phyloP scores from a whole-genome alignment of 257 asterid genomes.

The Solanum arcanum region DNA sequence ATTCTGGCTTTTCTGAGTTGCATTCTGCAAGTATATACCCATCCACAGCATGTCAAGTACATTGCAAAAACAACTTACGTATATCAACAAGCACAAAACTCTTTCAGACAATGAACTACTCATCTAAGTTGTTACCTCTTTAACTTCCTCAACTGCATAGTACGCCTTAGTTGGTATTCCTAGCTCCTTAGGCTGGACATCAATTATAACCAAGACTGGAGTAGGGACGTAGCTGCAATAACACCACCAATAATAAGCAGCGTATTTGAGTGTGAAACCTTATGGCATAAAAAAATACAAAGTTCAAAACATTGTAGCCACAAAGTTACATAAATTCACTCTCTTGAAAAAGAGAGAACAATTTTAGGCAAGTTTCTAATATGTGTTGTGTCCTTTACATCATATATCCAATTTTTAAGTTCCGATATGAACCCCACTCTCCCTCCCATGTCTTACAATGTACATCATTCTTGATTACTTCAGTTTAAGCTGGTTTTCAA shows the following conservation, averaged over 20 bases:
- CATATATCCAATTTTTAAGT: not conserved
- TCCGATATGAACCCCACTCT: not conserved
- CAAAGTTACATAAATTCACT: not conserved
- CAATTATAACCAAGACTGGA: conserved; percentile 86
- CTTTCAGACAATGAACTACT: not conserved
- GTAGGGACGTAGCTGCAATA: conserved; percentile 72
- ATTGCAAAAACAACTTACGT: not conserved
- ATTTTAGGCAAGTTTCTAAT: not conserved
- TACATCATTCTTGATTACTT: not conserved
- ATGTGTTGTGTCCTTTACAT: not conserved
- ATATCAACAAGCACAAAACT: not conserved
- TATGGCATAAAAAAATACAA: not conserved
- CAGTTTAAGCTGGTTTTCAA: not conserved
- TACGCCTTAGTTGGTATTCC: conserved; percentile 96
- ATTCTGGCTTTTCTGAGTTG: conserved; percentile 96
- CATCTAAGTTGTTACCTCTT: conserved; percentile 41
- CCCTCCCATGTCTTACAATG: not conserved
- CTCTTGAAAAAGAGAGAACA: not conserved
- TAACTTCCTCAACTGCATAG: conserved; percentile 95
- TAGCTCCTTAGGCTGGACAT: conserved; percentile 81
- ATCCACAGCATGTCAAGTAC: conserved; percentile 6
- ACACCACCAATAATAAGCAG: not conserved
- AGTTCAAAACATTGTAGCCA: not conserved
- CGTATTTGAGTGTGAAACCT: not conserved
- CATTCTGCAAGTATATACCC: conserved; percentile 44